Evolutionary conservation across 1,284 basidiomycete genomes (phyloP).

Genomic region (Ceratobasidium sp.): DNA sequence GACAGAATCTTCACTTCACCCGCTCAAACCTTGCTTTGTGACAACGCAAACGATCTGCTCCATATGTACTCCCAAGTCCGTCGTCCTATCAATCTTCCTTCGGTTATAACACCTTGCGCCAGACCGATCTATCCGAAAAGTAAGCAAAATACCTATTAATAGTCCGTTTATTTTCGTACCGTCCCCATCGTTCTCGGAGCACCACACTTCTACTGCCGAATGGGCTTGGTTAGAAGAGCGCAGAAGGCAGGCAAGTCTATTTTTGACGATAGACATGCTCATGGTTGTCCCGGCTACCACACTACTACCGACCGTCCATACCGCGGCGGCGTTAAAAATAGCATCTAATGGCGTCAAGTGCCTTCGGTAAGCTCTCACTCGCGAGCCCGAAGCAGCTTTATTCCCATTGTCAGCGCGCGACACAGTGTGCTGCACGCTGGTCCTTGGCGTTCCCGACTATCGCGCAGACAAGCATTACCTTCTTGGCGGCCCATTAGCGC

Average conservation of each 20-base stretch:
- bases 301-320: not conserved
- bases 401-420: slow-evolving; percentile 6
- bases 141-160: too few relatives aligned
- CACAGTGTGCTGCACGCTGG: not conserved
- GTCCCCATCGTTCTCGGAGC: not conserved
- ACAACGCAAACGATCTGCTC: too few relatives aligned
- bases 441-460: not conserved
- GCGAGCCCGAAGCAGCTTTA: not conserved
- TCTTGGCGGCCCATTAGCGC: not conserved
- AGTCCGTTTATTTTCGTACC: too few relatives aligned
- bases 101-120: too few relatives aligned
- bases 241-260: not conserved
- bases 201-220: not conserved
- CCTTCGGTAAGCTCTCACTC: not conserved
- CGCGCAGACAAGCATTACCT: not conserved
- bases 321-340: slow-evolving; percentile 15
- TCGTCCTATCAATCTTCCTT: too few relatives aligned
- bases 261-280: slow-evolving; percentile 10
- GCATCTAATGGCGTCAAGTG: not conserved
- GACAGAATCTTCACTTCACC: too few relatives aligned
- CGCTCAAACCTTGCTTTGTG: too few relatives aligned
- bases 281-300: not conserved
- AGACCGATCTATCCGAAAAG: too few relatives aligned
- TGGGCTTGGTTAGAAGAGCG: not conserved
- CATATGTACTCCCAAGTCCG: too few relatives aligned